Percentiles rank a stretch among this genome's conserved stretches.
These are phyloP conservation scores for carrot (Daucus carota) DNA, from an alignment of 129 eudicot species.

Conservation along the genomic window DNA sequence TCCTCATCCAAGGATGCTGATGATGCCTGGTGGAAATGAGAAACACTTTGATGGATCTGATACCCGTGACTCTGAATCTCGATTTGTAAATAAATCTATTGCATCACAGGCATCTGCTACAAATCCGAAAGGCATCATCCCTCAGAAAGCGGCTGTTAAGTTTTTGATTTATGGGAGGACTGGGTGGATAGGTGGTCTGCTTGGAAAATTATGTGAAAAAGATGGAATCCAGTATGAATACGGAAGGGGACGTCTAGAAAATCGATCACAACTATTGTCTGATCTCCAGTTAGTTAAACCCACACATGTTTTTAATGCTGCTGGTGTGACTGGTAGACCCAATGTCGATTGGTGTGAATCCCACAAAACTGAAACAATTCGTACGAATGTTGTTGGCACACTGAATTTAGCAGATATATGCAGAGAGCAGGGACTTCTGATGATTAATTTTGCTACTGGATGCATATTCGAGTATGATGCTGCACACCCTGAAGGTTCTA, in stretches of 20 bases:
- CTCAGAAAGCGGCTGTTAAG: conserved; percentile 13
- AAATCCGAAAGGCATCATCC: not conserved
- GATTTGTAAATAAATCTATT: not conserved
- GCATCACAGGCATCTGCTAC: not conserved
- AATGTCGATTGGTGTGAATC: conserved; percentile 30
- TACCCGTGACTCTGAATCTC: not conserved
- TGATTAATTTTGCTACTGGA: conserved; percentile 39
- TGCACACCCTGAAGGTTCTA: conserved; percentile 32
- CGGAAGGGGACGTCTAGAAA: conserved; percentile 20
- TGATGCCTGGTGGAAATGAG: conserved; percentile 24
- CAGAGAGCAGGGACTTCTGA: conserved; percentile 19
- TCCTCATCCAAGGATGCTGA: conserved; percentile 23
- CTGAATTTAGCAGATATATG: conserved; percentile 20
- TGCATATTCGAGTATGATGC: conserved; percentile 45
- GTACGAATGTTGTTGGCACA: conserved; percentile 18
- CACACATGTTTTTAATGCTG: conserved; percentile 25
- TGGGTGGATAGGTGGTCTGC: conserved; percentile 24
- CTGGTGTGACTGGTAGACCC: conserved; percentile 28
- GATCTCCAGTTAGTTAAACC: conserved; percentile 18
- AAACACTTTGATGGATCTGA: conserved; percentile 16
- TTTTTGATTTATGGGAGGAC: conserved; percentile 19
- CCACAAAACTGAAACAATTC: conserved; percentile 18
- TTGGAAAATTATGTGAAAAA: conserved; percentile 17
- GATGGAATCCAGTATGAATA: conserved; percentile 16
- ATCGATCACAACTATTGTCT: conserved; percentile 15